Base-by-base conservation (phyloP, 1,284 basidiomycete genomes). In the Malassezia sympodialis region DNA sequence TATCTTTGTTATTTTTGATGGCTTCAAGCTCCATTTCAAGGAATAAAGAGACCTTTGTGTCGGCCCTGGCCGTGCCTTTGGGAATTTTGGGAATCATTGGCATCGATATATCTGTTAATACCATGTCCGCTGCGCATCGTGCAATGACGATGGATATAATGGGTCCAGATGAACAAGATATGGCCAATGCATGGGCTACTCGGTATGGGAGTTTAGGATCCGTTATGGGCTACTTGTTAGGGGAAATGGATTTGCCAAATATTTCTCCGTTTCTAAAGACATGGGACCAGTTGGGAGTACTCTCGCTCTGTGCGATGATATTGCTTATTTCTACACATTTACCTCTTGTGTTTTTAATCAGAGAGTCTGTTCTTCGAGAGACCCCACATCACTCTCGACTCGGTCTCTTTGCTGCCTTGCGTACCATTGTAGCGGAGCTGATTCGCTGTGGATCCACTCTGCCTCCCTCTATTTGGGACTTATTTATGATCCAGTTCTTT, bases 151-250 rank as follows among this genome's bases (percentile, higher is more conserved):
- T 90, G 0, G 81, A 82, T 65, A 78, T 79, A 2, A 67, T 81
- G 0, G 75, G 79, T 4, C 79, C 85, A 0, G 75, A 80, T 0
- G 79, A 83, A 45, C 93, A 96, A 73, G 83, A 89, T 8, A 79
- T 82, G 19, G 91, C 86, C 0, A 96, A 91, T 73, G 93, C 91
- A 0, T 98, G 93, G 91, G 90, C 88, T 1, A 88, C 88, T 0
- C 80, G 87, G 21, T 89, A 96, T 85, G 62, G 63, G 5, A 68
- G 63, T 10, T 32, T 61, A 0, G 71, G 71, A 7, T 57, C 66
- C 2, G 61, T 73, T 31, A 32, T 70, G 10, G 71, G 71, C 46
- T 72, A 69, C 31, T 56, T 70, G 12, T 55, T 72, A n/a, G 67
- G 69, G 34, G 61, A 70, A 41, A 47, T 66, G 17, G 65, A 72